Percentiles rank a stretch among this genome's conserved stretches.
phyloP scores from a whole-genome alignment of 164 flowering plant species.

The Aristolochia fimbriata region DNA sequence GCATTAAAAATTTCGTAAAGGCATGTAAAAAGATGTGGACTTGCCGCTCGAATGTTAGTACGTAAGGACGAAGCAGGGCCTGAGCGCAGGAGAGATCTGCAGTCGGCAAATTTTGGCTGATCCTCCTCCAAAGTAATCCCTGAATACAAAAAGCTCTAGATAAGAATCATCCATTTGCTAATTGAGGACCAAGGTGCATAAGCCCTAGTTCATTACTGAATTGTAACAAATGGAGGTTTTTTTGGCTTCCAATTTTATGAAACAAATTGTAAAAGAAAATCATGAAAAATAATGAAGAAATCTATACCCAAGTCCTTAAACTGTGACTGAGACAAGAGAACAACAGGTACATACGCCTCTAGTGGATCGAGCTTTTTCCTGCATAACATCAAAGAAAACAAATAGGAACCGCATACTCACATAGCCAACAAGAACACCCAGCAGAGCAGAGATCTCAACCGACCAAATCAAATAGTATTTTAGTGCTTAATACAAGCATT shows the following conservation, averaged over 20 bases:
- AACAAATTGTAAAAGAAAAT: background rate
- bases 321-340: slow-evolving; percentile 66
- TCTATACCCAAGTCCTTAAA: slow-evolving; percentile 64
- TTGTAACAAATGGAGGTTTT: background rate
- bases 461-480: too few relatives aligned
- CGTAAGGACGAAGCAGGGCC: slow-evolving; percentile 96
- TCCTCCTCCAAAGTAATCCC: slow-evolving; percentile 59
- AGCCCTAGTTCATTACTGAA: background rate
- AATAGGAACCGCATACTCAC: background rate
- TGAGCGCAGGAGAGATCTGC: slow-evolving; percentile 70
- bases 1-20: background rate
- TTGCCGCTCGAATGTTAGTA: slow-evolving; percentile 84
- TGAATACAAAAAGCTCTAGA: slow-evolving; percentile 20
- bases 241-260: too few relatives aligned
- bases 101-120: slow-evolving; percentile 48
- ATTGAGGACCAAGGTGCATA: too few relatives aligned
- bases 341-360: slow-evolving; percentile 79
- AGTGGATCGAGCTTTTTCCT: slow-evolving; percentile 95
- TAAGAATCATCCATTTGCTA: background rate
- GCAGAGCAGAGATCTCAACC: background rate
- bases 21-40: slow-evolving; percentile 14
- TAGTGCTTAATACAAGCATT: too few relatives aligned
- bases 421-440: background rate
- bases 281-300: background rate
- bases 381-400: slow-evolving; percentile 1